phyloP scores from a whole-genome alignment of 805 yeast genomes.

The Yueomyces sp. region DNA sequence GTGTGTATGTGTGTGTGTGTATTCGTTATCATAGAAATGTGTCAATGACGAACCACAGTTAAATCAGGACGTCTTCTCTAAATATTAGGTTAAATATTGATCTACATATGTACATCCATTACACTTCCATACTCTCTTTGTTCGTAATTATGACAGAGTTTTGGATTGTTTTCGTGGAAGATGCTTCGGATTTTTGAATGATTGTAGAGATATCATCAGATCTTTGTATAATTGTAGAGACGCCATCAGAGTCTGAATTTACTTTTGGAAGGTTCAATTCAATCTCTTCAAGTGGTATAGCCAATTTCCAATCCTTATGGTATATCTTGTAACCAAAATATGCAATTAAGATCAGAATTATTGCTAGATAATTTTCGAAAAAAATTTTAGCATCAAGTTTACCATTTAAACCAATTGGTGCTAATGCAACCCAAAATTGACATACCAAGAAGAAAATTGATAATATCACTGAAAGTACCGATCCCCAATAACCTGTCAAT shows the following conservation, averaged over 20 bases:
- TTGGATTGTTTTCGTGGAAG: too few relatives aligned
- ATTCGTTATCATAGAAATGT: too few relatives aligned
- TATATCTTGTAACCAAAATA: slow-evolving; percentile 34
- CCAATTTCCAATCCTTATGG: slow-evolving; percentile 19
- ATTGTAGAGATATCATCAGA: too few relatives aligned
- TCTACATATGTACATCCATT: too few relatives aligned
- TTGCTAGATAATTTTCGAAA: slow-evolving; percentile 39
- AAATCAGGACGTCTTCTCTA: too few relatives aligned
- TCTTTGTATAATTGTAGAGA: too few relatives aligned
- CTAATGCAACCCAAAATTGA: slow-evolving; percentile 48
- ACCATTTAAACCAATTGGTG: slow-evolving; percentile 30
- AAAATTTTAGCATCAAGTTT: slow-evolving; percentile 26
- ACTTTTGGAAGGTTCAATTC: slow-evolving; percentile 28
- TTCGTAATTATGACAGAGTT: too few relatives aligned
- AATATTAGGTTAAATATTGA: too few relatives aligned
- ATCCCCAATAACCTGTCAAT: slow-evolving; percentile 45
- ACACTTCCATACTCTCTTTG: too few relatives aligned
- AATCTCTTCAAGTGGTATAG: slow-evolving; percentile 32
- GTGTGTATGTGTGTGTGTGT: too few relatives aligned
- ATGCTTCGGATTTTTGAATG: too few relatives aligned
- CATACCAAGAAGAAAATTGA: slow-evolving; percentile 42
- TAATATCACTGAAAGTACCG: slow-evolving; percentile 38
- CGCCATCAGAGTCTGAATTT: not conserved
- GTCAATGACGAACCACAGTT: too few relatives aligned
- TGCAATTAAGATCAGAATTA: slow-evolving; percentile 30